Evolutionary conservation across 805 yeast species (phyloP).

Genomic region (Candida taoyuanica): DNA sequence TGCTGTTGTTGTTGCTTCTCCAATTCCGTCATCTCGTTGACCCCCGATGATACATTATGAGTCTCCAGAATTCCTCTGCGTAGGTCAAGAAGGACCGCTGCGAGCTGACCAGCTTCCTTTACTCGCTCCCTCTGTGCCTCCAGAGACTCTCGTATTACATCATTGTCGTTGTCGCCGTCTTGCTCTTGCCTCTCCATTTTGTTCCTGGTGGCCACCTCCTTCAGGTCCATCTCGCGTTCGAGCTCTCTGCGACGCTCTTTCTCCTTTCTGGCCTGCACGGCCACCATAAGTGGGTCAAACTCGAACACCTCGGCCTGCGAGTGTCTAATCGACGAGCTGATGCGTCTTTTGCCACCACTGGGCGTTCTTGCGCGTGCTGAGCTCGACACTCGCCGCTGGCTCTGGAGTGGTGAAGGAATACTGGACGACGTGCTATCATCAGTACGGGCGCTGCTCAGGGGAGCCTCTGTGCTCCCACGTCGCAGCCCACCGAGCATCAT

Average conservation of each 20-base stretch:
- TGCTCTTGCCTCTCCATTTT: not conserved
- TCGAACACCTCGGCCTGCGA: conserved; percentile 21
- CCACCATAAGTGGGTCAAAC: conserved; percentile 23
- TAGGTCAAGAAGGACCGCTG: conserved; percentile 38
- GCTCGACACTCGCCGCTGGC: not conserved
- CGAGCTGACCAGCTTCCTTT: conserved; percentile 35
- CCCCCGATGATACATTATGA: conserved; percentile 33
- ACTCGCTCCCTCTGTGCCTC: conserved; percentile 12
- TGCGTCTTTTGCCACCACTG: not conserved
- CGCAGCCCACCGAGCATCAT: not conserved
- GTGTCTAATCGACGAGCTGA: conserved; percentile 12
- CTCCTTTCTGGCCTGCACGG: conserved; percentile 11
- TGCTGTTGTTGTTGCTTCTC: conserved; percentile 18
- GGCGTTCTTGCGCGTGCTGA: not conserved
- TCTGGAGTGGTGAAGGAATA: not conserved
- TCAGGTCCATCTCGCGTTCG: conserved; percentile 7
- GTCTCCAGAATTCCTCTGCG: conserved; percentile 39
- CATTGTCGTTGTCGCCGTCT: too few species aligned
- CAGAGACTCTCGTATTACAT: not conserved
- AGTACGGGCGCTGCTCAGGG: too few species aligned
- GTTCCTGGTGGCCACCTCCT: conserved; percentile 7
- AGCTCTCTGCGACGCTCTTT: conserved; percentile 9
- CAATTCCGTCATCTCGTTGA: conserved; percentile 16
- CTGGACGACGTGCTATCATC: not conserved
- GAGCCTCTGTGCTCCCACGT: not conserved